A percentile compares a stretch with the other conserved stretches of the same genome.
These are phyloP conservation scores for Curvularia sp. DNA, from an alignment of 2,329 filamentous ascomycete genomes.

Conservation along the genomic window DNA sequence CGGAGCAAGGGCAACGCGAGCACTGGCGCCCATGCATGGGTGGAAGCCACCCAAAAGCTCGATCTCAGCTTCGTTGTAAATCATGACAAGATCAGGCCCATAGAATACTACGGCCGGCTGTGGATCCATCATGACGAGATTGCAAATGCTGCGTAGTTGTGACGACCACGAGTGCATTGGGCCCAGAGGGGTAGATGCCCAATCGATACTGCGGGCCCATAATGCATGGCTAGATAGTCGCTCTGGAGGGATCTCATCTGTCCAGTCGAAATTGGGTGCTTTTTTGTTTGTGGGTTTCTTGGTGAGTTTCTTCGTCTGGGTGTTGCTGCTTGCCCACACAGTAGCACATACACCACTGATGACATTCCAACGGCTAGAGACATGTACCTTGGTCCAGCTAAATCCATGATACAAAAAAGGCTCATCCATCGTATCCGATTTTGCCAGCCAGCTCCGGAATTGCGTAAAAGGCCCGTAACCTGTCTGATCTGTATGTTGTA, in stretches of 20 bases:
- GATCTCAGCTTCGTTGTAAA: constrained; percentile 51
- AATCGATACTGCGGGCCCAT: constrained; percentile 67
- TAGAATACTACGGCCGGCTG: constrained; percentile 68
- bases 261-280: constrained; percentile 25
- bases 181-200: constrained; percentile 73
- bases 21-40: constrained; percentile 66
- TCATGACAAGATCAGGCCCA: constrained; percentile 46
- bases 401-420: constrained; percentile 14
- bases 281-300: constrained; percentile 12
- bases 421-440: background rate
- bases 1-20: constrained; percentile 72
- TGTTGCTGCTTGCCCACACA: background rate
- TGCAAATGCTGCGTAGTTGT: constrained; percentile 76
- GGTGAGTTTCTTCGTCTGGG: background rate
- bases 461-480: constrained; percentile 1
- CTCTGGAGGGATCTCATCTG: constrained; percentile 22
- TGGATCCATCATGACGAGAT: constrained; percentile 69
- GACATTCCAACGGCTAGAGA: constrained; percentile 32
- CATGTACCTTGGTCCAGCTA: constrained; percentile 25
- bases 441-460: constrained; percentile 31
- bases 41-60: constrained; percentile 41
- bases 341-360: constrained; percentile 20
- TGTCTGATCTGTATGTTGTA: background rate
- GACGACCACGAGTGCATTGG: constrained; percentile 73
- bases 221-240: constrained; percentile 17